Percentiles rank a stretch among this genome's conserved stretches.
These are phyloP conservation scores for Fusarium anthophilum DNA, from an alignment of 2,329 filamentous ascomycete genomes.

Conservation along the genomic window DNA sequence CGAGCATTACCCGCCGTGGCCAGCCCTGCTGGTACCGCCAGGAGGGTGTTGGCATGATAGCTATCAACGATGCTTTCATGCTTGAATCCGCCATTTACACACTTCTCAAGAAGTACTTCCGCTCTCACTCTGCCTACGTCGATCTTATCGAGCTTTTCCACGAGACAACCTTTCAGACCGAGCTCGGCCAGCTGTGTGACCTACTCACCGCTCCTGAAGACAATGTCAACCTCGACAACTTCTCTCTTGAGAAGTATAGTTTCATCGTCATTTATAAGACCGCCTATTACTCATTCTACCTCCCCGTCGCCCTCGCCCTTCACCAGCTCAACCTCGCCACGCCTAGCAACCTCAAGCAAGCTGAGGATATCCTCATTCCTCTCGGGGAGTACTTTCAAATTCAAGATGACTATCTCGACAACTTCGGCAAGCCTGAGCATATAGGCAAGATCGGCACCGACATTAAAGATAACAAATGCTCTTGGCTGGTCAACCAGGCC, in stretches of 20 bases:
- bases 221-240: constrained; percentile 90
- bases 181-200: constrained; percentile 94
- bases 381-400: constrained; percentile 99
- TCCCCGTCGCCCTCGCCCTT: constrained; percentile 91
- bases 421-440: constrained; percentile 89
- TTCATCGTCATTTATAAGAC: constrained; percentile 99
- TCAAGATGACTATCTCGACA: constrained; percentile 98
- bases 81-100: constrained; percentile 91
- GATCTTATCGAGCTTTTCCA: constrained; percentile 97
- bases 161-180: constrained; percentile 91
- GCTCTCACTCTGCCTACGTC: constrained; percentile 84
- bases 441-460: constrained; percentile 99
- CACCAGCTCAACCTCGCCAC: constrained; percentile 87
- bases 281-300: constrained; percentile 98
- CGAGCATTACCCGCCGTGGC: constrained; percentile 91
- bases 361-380: constrained; percentile 91
- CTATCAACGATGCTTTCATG: constrained; percentile 98
- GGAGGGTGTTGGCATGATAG: constrained; percentile 89
- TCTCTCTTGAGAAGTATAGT: constrained; percentile 92
- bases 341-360: constrained; percentile 86
- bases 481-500: constrained; percentile 96
- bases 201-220: constrained; percentile 96
- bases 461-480: constrained; percentile 99
- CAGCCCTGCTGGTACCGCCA: constrained; percentile 97
- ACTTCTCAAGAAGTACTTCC: constrained; percentile 94